phyloP scores from a whole-genome alignment of 495 filamentous ascomycete species.

The Penicillium egyptiacum region DNA sequence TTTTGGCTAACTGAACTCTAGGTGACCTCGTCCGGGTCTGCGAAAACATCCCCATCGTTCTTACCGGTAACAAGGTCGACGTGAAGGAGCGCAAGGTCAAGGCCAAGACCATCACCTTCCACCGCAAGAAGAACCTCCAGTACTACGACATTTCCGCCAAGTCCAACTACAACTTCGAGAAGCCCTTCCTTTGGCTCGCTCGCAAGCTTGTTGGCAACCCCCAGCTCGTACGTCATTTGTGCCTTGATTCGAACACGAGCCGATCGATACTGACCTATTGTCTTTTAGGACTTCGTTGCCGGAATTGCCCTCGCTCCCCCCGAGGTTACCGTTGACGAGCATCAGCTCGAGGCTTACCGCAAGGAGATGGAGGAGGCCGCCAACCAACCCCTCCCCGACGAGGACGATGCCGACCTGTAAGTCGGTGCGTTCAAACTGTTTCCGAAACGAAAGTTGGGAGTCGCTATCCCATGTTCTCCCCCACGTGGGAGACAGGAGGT shows the following conservation, averaged over 20 bases:
- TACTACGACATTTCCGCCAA: constrained; percentile 99
- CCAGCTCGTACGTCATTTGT: constrained; percentile 63
- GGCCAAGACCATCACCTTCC: constrained; percentile 99
- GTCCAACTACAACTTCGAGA: constrained; percentile 99
- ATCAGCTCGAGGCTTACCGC: constrained; percentile 76
- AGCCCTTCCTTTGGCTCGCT: constrained; percentile 99
- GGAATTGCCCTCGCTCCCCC: constrained; percentile 92
- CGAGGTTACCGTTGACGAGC: constrained; percentile 81
- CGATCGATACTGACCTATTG: constrained; percentile 18
- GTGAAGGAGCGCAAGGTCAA: constrained; percentile 99
- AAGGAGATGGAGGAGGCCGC: constrained; percentile 86
- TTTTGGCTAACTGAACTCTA: constrained; percentile 36
- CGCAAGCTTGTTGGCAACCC: constrained; percentile 97
- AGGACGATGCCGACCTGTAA: constrained; percentile 84
- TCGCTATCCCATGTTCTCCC: constrained; percentile 7
- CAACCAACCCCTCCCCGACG: constrained; percentile 84
- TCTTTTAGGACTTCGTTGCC: constrained; percentile 87
- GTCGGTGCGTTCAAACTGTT: constrained; percentile 19
- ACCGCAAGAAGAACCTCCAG: constrained; percentile 99
- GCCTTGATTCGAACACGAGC: not conserved
- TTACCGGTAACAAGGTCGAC: constrained; percentile 99
- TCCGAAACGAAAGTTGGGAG: constrained; percentile 17
- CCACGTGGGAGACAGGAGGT: constrained; percentile 3
- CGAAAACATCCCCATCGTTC: constrained; percentile 99
- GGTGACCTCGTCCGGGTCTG: constrained; percentile 99